Evolutionary conservation across 805 yeast species (phyloP).

Genomic region (Kluyveromyces wickerhamii): DNA sequence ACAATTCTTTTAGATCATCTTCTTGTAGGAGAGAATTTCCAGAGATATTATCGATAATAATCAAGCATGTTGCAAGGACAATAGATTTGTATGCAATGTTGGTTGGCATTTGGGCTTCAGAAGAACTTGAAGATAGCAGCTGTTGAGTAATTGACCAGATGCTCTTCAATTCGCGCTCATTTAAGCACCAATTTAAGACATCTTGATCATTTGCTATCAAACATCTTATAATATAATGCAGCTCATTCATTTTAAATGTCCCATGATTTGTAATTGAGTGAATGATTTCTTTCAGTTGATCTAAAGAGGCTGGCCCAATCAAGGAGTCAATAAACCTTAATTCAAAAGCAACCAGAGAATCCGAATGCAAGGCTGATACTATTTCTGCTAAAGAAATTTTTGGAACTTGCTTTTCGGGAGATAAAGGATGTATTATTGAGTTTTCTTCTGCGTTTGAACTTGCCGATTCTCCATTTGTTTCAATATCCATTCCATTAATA

Average conservation of each 20-base stretch:
- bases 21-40: conserved; percentile 1
- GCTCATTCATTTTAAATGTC: conserved; percentile 24
- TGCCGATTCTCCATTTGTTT: conserved; percentile 1
- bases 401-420: too few relatives aligned
- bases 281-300: conserved; percentile 16
- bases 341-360: conserved; percentile 6
- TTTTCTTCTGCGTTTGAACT: conserved; percentile 5
- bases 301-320: conserved; percentile 7
- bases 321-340: background rate
- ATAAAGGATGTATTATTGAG: too few relatives aligned
- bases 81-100: conserved; percentile 22
- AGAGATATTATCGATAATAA: conserved; percentile 9
- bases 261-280: conserved; percentile 18
- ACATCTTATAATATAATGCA: conserved; percentile 18
- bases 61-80: conserved; percentile 17
- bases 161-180: conserved; percentile 17
- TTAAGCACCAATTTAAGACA: conserved; percentile 18
- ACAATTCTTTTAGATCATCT: conserved; percentile 10
- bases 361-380: background rate
- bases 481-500: conserved; percentile 13
- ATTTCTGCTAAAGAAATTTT: background rate
- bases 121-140: conserved; percentile 21
- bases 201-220: conserved; percentile 10
- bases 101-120: conserved; percentile 19
- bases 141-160: conserved; percentile 14